These are phyloP conservation scores for Ogataea angusta DNA, from an alignment of 805 yeast species.

Conservation along the genomic window DNA sequence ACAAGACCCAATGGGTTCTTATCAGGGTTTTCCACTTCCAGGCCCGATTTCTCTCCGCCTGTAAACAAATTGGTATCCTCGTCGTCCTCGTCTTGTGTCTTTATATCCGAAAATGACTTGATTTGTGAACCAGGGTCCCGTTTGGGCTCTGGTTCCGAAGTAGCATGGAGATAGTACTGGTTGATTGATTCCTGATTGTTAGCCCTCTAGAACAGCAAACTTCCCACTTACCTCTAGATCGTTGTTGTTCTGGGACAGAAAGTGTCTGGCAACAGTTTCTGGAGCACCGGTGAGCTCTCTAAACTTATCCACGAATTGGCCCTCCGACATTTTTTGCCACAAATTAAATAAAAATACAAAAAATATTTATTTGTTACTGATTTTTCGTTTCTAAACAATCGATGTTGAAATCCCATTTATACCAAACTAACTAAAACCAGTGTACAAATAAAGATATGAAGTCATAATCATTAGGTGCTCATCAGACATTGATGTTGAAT, in stretches of 20 bases:
- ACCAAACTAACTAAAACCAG: slow-evolving; percentile 15
- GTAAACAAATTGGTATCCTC: slow-evolving; percentile 41
- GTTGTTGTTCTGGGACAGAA: slow-evolving; percentile 31
- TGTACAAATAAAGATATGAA: slow-evolving; percentile 18
- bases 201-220: neutral
- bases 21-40: slow-evolving; percentile 75
- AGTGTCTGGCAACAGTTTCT: slow-evolving; percentile 36
- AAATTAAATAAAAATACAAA: neutral
- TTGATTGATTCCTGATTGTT: slow-evolving; percentile 24
- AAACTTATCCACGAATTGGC: slow-evolving; percentile 31
- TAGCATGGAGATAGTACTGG: slow-evolving; percentile 24
- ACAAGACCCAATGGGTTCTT: slow-evolving; percentile 42
- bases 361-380: neutral
- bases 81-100: slow-evolving; percentile 31
- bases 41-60: slow-evolving; percentile 72
- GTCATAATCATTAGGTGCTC: slow-evolving; percentile 14
- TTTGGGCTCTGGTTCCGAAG: slow-evolving; percentile 13
- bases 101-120: slow-evolving; percentile 33
- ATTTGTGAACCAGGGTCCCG: slow-evolving; percentile 17
- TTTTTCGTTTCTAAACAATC: slow-evolving; percentile 27
- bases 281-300: slow-evolving; percentile 38
- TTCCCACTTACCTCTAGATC: slow-evolving; percentile 26
- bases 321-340: slow-evolving; percentile 15
- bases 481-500: slow-evolving; percentile 38
- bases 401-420: slow-evolving; percentile 47